Evolutionary conservation across 2,329 filamentous ascomycete genomes (phyloP).

Genomic region (Nectriaceae sp.): DNA sequence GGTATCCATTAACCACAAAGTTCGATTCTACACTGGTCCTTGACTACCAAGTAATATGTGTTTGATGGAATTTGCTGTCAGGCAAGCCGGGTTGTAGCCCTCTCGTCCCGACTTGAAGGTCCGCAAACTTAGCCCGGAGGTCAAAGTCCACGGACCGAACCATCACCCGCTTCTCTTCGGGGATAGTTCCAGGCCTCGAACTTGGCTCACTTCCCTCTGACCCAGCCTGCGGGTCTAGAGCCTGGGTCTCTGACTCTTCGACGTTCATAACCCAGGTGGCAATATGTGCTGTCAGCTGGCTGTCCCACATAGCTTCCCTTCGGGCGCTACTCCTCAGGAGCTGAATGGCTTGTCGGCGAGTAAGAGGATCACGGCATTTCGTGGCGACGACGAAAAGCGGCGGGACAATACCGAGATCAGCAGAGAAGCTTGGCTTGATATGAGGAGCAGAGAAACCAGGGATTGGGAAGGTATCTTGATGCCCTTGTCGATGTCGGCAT

Average conservation of each 20-base stretch:
- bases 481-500: constrained; percentile 41
- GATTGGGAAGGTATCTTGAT: constrained; percentile 38
- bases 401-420: constrained; percentile 65
- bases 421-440: constrained; percentile 63
- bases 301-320: constrained; percentile 72
- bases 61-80: constrained; percentile 50
- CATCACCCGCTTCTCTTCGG: constrained; percentile 58
- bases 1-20: neutral
- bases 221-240: constrained; percentile 11
- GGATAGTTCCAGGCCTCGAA: constrained; percentile 35
- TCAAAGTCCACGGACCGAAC: constrained; percentile 59
- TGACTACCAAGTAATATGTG: constrained; percentile 49
- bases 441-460: constrained; percentile 49
- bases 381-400: constrained; percentile 67
- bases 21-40: neutral
- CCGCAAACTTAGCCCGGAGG: constrained; percentile 51
- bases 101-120: constrained; percentile 55
- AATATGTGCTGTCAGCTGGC: constrained; percentile 57
- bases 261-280: constrained; percentile 56
- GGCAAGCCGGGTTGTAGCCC: constrained; percentile 47
- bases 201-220: constrained; percentile 9
- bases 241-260: constrained; percentile 50
- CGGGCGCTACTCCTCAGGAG: constrained; percentile 61
- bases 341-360: constrained; percentile 62
- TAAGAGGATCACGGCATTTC: constrained; percentile 60